phyloP scores from a whole-genome alignment of 805 yeast genomes.

The Metschnikowia hibisci region DNA sequence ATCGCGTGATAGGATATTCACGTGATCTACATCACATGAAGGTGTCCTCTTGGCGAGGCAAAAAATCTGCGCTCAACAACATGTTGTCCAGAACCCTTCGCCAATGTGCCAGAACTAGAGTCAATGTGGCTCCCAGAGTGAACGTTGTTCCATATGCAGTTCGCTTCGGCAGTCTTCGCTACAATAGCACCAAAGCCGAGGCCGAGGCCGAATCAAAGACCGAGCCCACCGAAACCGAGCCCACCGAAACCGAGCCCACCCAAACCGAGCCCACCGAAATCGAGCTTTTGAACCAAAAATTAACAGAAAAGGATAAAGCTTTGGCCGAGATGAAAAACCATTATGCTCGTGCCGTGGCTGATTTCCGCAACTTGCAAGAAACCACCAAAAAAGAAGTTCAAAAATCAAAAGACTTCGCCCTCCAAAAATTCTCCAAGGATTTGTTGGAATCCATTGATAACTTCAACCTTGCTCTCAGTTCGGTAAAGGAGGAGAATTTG shows the following conservation, averaged over 20 bases:
- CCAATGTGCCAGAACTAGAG: constrained; percentile 2
- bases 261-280: constrained; percentile 27
- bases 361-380: constrained; percentile 88
- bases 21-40: too few species aligned
- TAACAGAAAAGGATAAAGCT: constrained; percentile 63
- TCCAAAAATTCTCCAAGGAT: constrained; percentile 89
- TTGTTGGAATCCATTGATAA: constrained; percentile 86
- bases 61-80: constrained; percentile 1
- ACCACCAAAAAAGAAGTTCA: constrained; percentile 82
- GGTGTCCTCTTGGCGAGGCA: constrained; percentile 6
- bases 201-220: constrained; percentile 11
- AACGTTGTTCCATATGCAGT: not conserved
- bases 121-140: constrained; percentile 1
- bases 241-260: too few species aligned
- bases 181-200: constrained; percentile 8
- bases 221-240: constrained; percentile 12
- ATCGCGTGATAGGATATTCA: not conserved
- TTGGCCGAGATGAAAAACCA: constrained; percentile 78
- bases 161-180: constrained; percentile 3
- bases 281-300: constrained; percentile 43
- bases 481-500: constrained; percentile 62
- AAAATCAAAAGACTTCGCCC: constrained; percentile 84
- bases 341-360: constrained; percentile 80
- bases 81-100: constrained; percentile 5
- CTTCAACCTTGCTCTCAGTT: constrained; percentile 77